Base-by-base conservation (phyloP, 805 yeast genomes). In the Suhomyces faveliae region DNA sequence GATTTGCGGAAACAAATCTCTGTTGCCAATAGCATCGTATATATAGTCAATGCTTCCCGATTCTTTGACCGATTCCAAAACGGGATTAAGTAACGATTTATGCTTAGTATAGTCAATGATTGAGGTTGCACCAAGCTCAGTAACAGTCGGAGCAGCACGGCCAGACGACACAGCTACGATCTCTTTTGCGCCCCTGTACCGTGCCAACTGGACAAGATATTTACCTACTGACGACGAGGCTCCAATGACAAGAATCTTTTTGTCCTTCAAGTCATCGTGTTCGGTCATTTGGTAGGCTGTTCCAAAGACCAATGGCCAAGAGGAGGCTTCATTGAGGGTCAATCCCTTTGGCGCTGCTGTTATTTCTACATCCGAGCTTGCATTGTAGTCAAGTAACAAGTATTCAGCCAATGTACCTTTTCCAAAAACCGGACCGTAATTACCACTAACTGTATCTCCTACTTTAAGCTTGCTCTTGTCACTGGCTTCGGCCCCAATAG, bases 191-290 rank as follows among this genome's bases (percentile, higher is more conserved):
- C 72, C 64, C 40, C 56, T 53, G 35, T 74, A 62, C 61, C 78
- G 83, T 8, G 84, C 80, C 35, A 86, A 61, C 61, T 83, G 87
- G 29, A 80, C 68, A 3, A 76, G 71, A 50, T 71, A 74, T 23
- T 74, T 60, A 19, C 91, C 90, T 12, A 85, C 90, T 11, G 84
- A 67, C 1, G 95, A 82, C 7, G 87, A 83, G 21, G 86, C 92
- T 33, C 96, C 96, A 41, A 86, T 68, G 17, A 88, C 74, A 42
- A 87, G 70, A 3, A 85, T 78, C 49, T 73, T 77, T 8, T 70
- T 69, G 9, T 70, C 69, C 33, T 67, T 70, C 17, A 78, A 65
- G 27, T 64, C 70, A 3, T 61, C 60, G 22, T 49, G 44, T 7
- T 61, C 59, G 24, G 77, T 61, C 43, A 73, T 59, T 42, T 69